phyloP scores from a whole-genome alignment of 2,329 filamentous ascomycete genomes.

The Ophiosphaerella narmari region DNA sequence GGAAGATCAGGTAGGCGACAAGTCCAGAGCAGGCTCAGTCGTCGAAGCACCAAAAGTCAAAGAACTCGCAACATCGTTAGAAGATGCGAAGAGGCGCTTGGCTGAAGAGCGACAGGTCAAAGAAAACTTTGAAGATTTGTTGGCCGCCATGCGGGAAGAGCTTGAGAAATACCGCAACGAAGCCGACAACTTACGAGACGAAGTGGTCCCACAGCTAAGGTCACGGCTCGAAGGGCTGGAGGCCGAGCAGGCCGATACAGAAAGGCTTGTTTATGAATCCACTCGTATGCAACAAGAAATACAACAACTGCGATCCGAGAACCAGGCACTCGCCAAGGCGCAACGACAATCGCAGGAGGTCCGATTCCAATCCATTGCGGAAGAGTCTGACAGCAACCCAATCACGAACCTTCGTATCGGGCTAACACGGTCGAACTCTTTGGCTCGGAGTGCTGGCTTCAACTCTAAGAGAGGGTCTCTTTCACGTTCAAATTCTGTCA shows the following conservation, averaged over 20 bases:
- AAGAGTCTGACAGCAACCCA: constrained; percentile 56
- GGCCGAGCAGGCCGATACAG: constrained; percentile 70
- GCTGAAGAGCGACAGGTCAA: constrained; percentile 85
- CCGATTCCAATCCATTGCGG: constrained; percentile 65
- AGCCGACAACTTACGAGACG: constrained; percentile 87
- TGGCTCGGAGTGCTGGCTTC: constrained; percentile 59
- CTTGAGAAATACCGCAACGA: constrained; percentile 83
- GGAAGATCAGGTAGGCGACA: constrained; percentile 68
- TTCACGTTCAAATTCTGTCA: constrained; percentile 55
- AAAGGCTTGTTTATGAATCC: constrained; percentile 77
- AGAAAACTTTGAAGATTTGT: constrained; percentile 90
- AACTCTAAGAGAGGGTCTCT: constrained; percentile 53
- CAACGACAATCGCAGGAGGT: constrained; percentile 55
- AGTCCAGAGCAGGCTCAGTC: constrained; percentile 29
- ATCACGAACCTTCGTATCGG: constrained; percentile 49
- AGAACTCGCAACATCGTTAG: constrained; percentile 79
- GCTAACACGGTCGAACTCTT: constrained; percentile 68
- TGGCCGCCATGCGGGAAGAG: constrained; percentile 81
- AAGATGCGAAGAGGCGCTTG: constrained; percentile 80
- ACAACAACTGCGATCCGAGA: constrained; percentile 65
- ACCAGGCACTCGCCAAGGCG: constrained; percentile 59
- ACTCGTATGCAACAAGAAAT: constrained; percentile 84
- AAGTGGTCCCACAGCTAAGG: constrained; percentile 78
- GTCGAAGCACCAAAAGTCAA: constrained; percentile 61
- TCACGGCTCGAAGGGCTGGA: constrained; percentile 80